Evolutionary conservation across 768 basidiomycete genomes (phyloP).

Genomic region (Dioszegia aurantiaca): DNA sequence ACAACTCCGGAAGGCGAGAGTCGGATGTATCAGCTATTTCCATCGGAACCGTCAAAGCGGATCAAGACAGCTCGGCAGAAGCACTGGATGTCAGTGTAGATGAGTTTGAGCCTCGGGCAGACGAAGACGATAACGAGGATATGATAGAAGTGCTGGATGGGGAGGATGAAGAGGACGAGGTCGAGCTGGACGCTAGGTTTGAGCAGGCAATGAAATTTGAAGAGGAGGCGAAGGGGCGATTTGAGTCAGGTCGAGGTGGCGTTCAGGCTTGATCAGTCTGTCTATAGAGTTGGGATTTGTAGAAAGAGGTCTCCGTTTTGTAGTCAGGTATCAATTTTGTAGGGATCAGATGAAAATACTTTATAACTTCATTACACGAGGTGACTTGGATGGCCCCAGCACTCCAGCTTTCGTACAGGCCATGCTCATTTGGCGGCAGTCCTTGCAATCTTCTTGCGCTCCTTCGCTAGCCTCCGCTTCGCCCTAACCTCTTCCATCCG

Average conservation of each 20-base stretch:
- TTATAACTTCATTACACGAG: slow-evolving; percentile 35
- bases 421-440: not conserved
- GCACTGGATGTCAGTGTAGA: slow-evolving; percentile 3
- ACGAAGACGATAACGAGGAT: not conserved
- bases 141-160: slow-evolving; percentile 4
- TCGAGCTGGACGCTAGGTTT: slow-evolving; percentile 5
- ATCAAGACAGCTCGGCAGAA: not conserved
- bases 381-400: slow-evolving; percentile 25
- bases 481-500: slow-evolving; percentile 31
- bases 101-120: not conserved
- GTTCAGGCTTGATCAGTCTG: not conserved
- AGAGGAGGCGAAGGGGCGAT: slow-evolving; percentile 12
- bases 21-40: not conserved
- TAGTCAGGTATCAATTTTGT: not conserved
- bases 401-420: too few species aligned
- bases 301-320: not conserved
- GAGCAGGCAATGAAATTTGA: slow-evolving; percentile 8
- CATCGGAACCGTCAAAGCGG: not conserved
- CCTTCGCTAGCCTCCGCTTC: slow-evolving; percentile 25
- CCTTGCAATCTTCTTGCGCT: slow-evolving; percentile 14
- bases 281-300: too few species aligned
- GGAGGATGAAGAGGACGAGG: slow-evolving; percentile 4
- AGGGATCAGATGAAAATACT: slow-evolving; percentile 6
- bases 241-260: not conserved
- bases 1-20: not conserved